These are phyloP conservation scores for Nakazawaea ishiwadae DNA, from an alignment of 805 yeast species.

Conservation along the genomic window DNA sequence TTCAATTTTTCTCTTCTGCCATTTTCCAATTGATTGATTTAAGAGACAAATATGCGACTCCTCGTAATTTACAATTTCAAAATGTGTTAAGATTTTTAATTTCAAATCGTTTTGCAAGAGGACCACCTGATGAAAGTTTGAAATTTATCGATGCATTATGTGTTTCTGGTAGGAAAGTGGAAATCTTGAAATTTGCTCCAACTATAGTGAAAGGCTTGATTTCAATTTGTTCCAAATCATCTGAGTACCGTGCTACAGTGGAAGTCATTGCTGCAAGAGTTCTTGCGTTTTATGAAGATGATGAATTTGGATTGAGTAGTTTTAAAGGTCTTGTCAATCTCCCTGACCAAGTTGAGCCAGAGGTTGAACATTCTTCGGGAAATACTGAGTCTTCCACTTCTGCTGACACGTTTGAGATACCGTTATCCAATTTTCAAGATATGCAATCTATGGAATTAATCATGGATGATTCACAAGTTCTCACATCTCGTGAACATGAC, in stretches of 20 bases:
- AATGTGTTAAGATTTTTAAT: slow-evolving; percentile 1
- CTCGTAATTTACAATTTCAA: slow-evolving; percentile 1
- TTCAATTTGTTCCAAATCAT: background rate
- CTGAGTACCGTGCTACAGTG: background rate
- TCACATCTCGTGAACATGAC: too few relatives aligned
- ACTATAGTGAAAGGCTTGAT: background rate
- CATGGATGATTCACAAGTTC: background rate
- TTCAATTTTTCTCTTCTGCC: background rate
- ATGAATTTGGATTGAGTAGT: background rate
- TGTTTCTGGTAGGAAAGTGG: background rate
- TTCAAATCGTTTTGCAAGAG: background rate
- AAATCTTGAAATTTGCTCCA: background rate
- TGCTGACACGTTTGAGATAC: too few relatives aligned
- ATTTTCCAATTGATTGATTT: slow-evolving; percentile 1
- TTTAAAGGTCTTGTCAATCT: background rate
- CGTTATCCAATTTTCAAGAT: too few relatives aligned
- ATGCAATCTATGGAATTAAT: slow-evolving; percentile 5
- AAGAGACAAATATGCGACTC: background rate
- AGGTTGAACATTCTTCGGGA: too few relatives aligned
- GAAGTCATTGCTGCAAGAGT: background rate
- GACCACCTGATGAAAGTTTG: background rate
- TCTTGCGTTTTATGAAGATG: background rate
- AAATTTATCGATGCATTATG: background rate
- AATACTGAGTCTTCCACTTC: too few relatives aligned
- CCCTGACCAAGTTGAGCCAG: background rate